Percentiles rank a stretch among this genome's conserved stretches.
These are phyloP conservation scores for Tricholoma terreum DNA, from an alignment of 768 basidiomycete genomes.

Conservation along the genomic window DNA sequence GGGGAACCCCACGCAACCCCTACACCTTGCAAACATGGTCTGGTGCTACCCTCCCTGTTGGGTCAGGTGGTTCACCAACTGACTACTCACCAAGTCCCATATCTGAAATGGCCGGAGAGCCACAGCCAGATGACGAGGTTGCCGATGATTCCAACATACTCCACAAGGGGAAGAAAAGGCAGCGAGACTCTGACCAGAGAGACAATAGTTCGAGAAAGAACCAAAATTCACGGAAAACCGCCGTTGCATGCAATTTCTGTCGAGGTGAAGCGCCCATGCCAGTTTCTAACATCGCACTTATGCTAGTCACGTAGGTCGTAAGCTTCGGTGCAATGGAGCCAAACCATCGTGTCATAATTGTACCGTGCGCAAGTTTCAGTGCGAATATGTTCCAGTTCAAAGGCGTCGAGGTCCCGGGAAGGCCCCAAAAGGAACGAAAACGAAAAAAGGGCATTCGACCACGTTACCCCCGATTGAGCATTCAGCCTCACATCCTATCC, in stretches of 20 bases:
- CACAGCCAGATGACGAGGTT: constrained; percentile 20
- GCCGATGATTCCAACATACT: constrained; percentile 19
- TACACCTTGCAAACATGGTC: constrained; percentile 10
- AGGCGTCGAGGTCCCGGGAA: constrained; percentile 74
- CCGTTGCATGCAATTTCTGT: constrained; percentile 76
- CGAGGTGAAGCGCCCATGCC: constrained; percentile 45
- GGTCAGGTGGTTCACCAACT: constrained; percentile 1
- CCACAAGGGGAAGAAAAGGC: constrained; percentile 28
- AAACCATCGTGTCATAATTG: constrained; percentile 67
- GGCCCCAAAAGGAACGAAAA: constrained; percentile 57
- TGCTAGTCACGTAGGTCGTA: constrained; percentile 48
- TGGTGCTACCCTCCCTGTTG: not conserved
- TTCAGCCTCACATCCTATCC: constrained; percentile 13
- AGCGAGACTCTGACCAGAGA: constrained; percentile 25
- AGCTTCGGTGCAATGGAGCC: constrained; percentile 70
- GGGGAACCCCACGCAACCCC: constrained; percentile 1
- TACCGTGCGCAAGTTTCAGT: constrained; percentile 45
- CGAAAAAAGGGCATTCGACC: constrained; percentile 34
- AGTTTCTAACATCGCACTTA: not conserved
- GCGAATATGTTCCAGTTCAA: constrained; percentile 49
- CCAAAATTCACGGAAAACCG: constrained; percentile 44
- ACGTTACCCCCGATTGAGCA: constrained; percentile 11
- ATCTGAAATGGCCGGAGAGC: constrained; percentile 19
- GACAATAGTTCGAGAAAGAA: constrained; percentile 25
- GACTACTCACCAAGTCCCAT: constrained; percentile 17